Base-by-base conservation (phyloP, 140 eudicot genomes). In the Flaveria floridana region DNA sequence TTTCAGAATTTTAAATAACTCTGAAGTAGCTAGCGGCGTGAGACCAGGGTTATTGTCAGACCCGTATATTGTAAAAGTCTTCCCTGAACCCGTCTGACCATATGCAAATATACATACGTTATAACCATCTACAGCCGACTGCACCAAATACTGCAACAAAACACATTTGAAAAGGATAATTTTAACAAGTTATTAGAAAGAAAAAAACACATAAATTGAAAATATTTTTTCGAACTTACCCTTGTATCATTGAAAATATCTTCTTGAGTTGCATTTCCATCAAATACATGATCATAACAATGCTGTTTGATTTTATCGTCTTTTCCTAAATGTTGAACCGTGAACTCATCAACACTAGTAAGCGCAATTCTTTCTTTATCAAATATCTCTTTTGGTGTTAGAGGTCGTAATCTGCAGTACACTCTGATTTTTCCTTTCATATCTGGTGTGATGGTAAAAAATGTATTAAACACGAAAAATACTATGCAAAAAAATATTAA, bases 51-150 rank as follows among this genome's bases (percentile, higher is more conserved):
- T 88, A 39, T 71, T 78, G 18, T 95, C 99, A 10, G 94, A 85
- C 34, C 99, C 99, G 48, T 91, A 95, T 42, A 95, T 95, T 2
- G 99, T 95, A 65, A 87, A 95, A 9, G 99, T 95, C 81, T 95
- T 95, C 83, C 99, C 99, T 11, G 97, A 91, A 65, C 99, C 99
- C 6, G 99, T 95, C 73, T 95, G 99, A 10, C 99, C 99, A 79
- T 95, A 95, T 14, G 99, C 99, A 83, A 95, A 95, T 55, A 95
- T 91, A 76, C 99, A 95, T 8, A 95, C 97, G 67, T 95, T 95
- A 58, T 78, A 95, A 46, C 99, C 99, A 84, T 95, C 99, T 23
- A 91, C 92, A 8, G 99, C 97, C 30, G 99, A 95, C 76, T 95
- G 99, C 73, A 95, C 96, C 91, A 95, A 73, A 83, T 91, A 95